Evolutionary conservation across 441 rosid genomes (phyloP).

Genomic region (Jatropha multifida): DNA sequence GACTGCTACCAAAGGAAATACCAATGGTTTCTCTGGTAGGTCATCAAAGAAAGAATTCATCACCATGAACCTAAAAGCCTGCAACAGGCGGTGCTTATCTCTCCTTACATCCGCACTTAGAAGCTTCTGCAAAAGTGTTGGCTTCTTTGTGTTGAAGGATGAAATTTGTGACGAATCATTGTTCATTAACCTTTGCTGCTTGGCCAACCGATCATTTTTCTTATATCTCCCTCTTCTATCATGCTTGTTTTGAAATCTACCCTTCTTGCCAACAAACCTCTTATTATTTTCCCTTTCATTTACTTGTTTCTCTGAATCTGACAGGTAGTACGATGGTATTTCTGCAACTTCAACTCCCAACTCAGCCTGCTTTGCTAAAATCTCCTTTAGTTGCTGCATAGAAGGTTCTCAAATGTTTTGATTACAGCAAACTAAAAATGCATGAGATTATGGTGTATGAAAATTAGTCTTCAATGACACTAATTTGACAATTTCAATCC

Average conservation of each 20-base stretch:
- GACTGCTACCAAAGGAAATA: constrained; percentile 50
- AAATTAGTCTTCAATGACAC: not conserved
- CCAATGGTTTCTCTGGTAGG: constrained; percentile 58
- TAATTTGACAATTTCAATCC: not conserved
- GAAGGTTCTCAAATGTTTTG: constrained; percentile 14
- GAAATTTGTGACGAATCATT: constrained; percentile 32
- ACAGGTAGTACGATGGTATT: constrained; percentile 69
- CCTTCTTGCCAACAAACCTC: constrained; percentile 33
- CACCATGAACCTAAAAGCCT: constrained; percentile 71
- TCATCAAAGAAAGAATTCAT: constrained; percentile 64
- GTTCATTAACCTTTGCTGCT: constrained; percentile 29
- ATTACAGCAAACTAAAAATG: not conserved
- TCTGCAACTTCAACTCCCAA: constrained; percentile 93
- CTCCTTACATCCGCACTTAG: constrained; percentile 63
- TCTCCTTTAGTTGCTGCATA: constrained; percentile 82
- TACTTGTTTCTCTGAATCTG: constrained; percentile 46
- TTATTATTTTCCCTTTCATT: constrained; percentile 31
- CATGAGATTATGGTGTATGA: too few relatives aligned
- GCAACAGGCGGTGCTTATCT: constrained; percentile 64
- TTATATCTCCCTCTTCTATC: constrained; percentile 48
- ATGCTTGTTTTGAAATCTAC: constrained; percentile 39
- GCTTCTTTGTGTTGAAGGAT: constrained; percentile 37
- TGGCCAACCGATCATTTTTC: constrained; percentile 30
- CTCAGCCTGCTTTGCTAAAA: constrained; percentile 86
- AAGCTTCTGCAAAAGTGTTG: constrained; percentile 82